Conservation (phyloP, 805 yeast genomes). For the Candida coquimbonensis region DNA sequence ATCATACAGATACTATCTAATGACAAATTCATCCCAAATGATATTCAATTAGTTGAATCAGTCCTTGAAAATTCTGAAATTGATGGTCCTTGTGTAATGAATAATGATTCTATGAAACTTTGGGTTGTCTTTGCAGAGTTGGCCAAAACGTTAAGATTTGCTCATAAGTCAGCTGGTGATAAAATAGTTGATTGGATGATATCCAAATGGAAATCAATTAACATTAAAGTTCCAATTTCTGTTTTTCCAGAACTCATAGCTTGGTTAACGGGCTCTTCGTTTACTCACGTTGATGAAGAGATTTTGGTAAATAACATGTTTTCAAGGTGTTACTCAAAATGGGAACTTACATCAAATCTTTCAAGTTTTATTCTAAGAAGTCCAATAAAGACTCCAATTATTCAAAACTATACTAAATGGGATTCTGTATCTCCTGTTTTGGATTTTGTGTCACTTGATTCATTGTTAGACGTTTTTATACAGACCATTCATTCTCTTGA, state of each 20-base stretch:
- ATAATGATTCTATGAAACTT: conserved; percentile 41
- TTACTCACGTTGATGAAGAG: background rate
- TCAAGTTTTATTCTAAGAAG: conserved; percentile 8
- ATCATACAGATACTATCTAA: conserved; percentile 14
- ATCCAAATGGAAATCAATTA: conserved; percentile 33
- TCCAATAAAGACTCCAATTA: background rate
- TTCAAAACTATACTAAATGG: background rate
- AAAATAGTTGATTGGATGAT: conserved; percentile 46
- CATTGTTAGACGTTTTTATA: conserved; percentile 6
- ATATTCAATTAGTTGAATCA: conserved; percentile 41
- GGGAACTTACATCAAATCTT: conserved; percentile 1
- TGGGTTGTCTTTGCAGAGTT: conserved; percentile 43
- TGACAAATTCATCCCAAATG: conserved; percentile 20
- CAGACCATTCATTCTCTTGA: conserved; percentile 2
- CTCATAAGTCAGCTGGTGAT: conserved; percentile 22
- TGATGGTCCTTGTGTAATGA: conserved; percentile 49
- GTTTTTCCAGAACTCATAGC: conserved; percentile 29
- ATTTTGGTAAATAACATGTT: conserved; percentile 4
- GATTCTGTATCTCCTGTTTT: background rate
- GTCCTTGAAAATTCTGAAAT: conserved; percentile 48
- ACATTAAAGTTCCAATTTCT: conserved; percentile 4
- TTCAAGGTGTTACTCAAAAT: conserved; percentile 7
- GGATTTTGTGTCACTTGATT: background rate
- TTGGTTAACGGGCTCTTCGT: conserved; percentile 35
- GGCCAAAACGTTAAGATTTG: conserved; percentile 28